phyloP scores from a whole-genome alignment of 768 basidiomycete species.

The Agaricus blazei region DNA sequence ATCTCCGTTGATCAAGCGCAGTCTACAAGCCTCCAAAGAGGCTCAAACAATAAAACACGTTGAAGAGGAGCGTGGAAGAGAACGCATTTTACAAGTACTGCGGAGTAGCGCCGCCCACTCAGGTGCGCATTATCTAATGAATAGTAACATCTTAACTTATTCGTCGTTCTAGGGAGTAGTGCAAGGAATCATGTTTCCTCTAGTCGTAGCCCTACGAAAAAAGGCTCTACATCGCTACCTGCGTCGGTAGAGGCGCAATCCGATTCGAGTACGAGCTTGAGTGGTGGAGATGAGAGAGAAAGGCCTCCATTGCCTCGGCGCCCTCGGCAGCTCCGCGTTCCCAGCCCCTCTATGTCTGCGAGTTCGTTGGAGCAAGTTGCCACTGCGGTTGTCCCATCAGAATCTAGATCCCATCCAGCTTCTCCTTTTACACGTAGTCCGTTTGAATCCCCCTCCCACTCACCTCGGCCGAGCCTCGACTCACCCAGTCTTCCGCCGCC shows the following conservation, averaged over 20 bases:
- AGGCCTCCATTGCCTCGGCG: conserved; percentile 28
- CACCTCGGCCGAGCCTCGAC: background rate
- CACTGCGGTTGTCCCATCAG: conserved; percentile 22
- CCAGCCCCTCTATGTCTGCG: conserved; percentile 36
- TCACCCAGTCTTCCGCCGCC: conserved; percentile 29
- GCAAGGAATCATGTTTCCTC: conserved; percentile 13
- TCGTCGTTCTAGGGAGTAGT: conserved; percentile 28
- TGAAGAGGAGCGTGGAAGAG: conserved; percentile 63
- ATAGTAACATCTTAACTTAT: conserved; percentile 27
- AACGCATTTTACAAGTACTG: conserved; percentile 65
- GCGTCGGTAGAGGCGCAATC: background rate
- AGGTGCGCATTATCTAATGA: conserved; percentile 27
- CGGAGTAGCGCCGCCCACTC: conserved; percentile 48
- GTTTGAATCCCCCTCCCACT: conserved; percentile 15
- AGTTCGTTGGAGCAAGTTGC: conserved; percentile 46
- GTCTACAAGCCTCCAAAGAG: conserved; percentile 66
- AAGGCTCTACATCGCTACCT: conserved; percentile 5
- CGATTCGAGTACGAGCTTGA: conserved; percentile 5
- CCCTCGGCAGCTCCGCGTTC: conserved; percentile 17
- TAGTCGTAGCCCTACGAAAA: conserved; percentile 13
- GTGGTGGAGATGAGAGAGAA: background rate
- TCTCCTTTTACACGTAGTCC: conserved; percentile 10
- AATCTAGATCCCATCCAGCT: conserved; percentile 4
- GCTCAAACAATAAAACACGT: conserved; percentile 67
- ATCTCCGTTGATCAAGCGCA: conserved; percentile 67